Evolutionary conservation across 345 rosid genomes (phyloP), one percentile per base, ranked within the genome.

Genomic region (Balakata baccata): DNA sequence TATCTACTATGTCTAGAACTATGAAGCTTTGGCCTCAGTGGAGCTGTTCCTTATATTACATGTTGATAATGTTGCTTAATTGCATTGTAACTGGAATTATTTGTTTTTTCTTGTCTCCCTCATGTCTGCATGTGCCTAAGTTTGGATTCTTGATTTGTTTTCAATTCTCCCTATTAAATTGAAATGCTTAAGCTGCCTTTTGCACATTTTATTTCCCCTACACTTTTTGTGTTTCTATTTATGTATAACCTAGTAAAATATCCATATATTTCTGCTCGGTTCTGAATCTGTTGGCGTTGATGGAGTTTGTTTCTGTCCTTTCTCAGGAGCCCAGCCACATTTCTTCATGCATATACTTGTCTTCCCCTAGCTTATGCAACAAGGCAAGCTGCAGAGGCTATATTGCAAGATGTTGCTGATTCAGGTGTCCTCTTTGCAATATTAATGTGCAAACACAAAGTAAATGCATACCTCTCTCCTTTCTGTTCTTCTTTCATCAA

Each of bases 301-400:
- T 45, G 41, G 51, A 54, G 14, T 50, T 71, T 34, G 37, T 17
- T 57, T 29, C 53, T 51, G 75, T 71, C 56, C 73, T 59, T 72
- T 72, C 38, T 53, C 83, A 94, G 98, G 96, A 94, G 90, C 69
- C 94, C 96, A 23, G 96, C 97, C 60, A 86, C 96, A 39, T 94
- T 94, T 87, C 90, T 94, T 77, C 97, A 92, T 84, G 98, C 98
- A 68, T 94, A 94, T 81, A 87, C 98, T 58, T 94, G 98, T 80
- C 97, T 94, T 84, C 97, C 98, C 70, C 97, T 94, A 80, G 85
- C 89, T 66, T 81, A 84, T 78, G 87, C 86, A 34, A 84, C 91
- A 78, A 89, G 98, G 78, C 94, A 90, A 79, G 96, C 93, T 78
- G 88, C 93, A 14, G 89, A 93, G 71, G 90, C 94, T 63, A 85